phyloP scores from a whole-genome alignment of 768 basidiomycete genomes.

The Glaciozyma antarctica region DNA sequence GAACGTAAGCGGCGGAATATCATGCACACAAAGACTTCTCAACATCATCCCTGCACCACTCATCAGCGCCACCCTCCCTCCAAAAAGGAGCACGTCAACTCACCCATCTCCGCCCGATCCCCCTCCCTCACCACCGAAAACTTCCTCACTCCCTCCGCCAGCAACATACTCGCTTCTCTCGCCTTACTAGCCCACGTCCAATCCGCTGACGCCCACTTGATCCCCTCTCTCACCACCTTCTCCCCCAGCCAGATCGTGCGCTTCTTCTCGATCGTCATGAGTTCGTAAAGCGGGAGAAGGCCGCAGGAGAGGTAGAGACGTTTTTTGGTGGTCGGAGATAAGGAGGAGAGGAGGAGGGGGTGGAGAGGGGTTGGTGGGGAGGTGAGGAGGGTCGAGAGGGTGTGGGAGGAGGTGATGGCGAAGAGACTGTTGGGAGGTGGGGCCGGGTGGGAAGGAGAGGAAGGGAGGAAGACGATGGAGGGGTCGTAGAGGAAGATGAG shows the following conservation, averaged over 20 bases:
- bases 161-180: conserved; percentile 14
- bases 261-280: conserved; percentile 59
- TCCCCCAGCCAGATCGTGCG: conserved; percentile 54
- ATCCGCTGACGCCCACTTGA: conserved; percentile 47
- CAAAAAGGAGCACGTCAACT: background rate
- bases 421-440: conserved; percentile 39
- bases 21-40: conserved; percentile 48
- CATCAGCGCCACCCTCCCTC: conserved; percentile 46
- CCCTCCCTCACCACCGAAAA: conserved; percentile 18
- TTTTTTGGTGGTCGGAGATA: conserved; percentile 44
- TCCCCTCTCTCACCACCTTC: conserved; percentile 65
- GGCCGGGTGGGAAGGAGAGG: conserved; percentile 39
- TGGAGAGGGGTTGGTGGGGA: conserved; percentile 17
- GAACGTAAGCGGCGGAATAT: conserved; percentile 40
- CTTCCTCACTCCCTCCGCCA: conserved; percentile 31
- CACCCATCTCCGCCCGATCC: conserved; percentile 20
- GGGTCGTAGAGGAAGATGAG: conserved; percentile 38
- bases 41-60: conserved; percentile 66
- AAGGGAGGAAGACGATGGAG: background rate
- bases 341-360: background rate
- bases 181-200: background rate
- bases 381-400: conserved; percentile 45
- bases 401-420: conserved; percentile 38
- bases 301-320: conserved; percentile 69
- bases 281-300: conserved; percentile 58